phyloP scores from a whole-genome alignment of 1,139 yeast genomes.

The Arxiozyma telluris region DNA sequence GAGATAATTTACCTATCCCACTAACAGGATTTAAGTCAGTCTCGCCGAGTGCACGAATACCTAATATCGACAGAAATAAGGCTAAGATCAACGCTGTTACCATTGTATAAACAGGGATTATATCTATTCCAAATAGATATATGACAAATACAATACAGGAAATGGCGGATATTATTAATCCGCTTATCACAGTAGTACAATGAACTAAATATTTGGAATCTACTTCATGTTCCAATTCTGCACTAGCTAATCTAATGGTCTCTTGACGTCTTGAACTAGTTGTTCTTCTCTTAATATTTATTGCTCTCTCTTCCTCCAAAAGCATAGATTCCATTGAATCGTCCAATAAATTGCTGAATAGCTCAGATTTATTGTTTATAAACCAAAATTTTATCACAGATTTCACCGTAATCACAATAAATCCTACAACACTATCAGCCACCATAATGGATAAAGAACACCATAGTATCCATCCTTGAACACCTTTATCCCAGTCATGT shows the following conservation, averaged over 20 bases:
- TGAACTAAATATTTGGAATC: conserved; percentile 46
- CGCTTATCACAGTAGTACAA: conserved; percentile 43
- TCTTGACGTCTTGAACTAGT: conserved; percentile 12
- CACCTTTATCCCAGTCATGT: conserved; percentile 87
- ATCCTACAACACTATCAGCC: conserved; percentile 79
- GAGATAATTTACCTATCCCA: conserved; percentile 92
- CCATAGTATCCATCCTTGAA: conserved; percentile 98
- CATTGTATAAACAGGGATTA: conserved; percentile 65
- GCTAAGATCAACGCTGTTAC: conserved; percentile 66
- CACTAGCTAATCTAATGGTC: conserved; percentile 24
- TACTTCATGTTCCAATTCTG: conserved; percentile 32
- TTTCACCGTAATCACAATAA: conserved; percentile 50
- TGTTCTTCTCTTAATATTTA: conserved; percentile 17
- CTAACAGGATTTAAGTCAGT: conserved; percentile 95
- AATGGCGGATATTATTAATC: conserved; percentile 55
- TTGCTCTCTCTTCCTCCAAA: conserved; percentile 26
- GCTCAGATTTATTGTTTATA: conserved; percentile 19
- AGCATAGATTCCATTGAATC: conserved; percentile 29
- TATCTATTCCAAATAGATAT: conserved; percentile 51
- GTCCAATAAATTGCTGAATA: conserved; percentile 21
- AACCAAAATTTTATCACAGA: conserved; percentile 33
- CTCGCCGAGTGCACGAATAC: conserved; percentile 91
- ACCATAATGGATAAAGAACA: conserved; percentile 88
- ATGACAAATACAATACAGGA: conserved; percentile 59
- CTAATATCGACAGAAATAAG: conserved; percentile 67